Base-by-base conservation (phyloP, 129 eudicot genomes). In the Deinandra increscens region DNA sequence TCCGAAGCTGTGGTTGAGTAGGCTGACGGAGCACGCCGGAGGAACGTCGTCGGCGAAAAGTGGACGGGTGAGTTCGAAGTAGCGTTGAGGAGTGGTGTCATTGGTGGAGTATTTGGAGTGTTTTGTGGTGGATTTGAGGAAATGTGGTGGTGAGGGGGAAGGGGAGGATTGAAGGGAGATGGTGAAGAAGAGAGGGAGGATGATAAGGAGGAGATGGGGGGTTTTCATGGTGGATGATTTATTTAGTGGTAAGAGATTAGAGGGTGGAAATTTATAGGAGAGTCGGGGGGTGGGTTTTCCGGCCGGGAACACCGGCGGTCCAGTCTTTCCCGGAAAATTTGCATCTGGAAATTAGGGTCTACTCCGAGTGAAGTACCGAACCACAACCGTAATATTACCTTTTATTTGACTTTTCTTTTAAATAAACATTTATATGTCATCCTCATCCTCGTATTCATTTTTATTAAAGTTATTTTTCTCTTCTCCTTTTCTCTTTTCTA, bases 41-140 rank as follows among this genome's bases (percentile, higher is more conserved):
- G 78, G 34, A 55, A 78, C 70, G 75, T 17, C 17, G 31, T 74
- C 78, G 42, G 74, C 31, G 31, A 87, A 81, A 15, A 83, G 79
- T 1, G 96, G 87, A 20, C 18, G 82, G 31, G 82, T 79, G 63
- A 85, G n/a, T 42, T 83, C 81, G 76, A 83, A 53, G 73, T 78
- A 81, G 2, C 53, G 69, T 34, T 83, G 82, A 15, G 72, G 70
- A 9, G 60, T 19, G 66, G 55, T 9, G 19, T 43, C 34, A 62
- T 70, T 66, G 9, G 29, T 7, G 59, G 33, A 22, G 58, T 55
- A 9, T 54, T 43, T 7, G 59, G 33, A 22, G 58, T 55, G 10
- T 54, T 43, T 66, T 66, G 9, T 41, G 72, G n/a, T 13, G 37
- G 83, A 69, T 75, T 75, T 71, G 81, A 64, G 15, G 73, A 66